Percentiles rank a stretch among this genome's conserved stretches.
These are phyloP conservation scores for Pyrenochaeta sp. DNA, from an alignment of 2,329 filamentous ascomycete genomes.

Conservation along the genomic window DNA sequence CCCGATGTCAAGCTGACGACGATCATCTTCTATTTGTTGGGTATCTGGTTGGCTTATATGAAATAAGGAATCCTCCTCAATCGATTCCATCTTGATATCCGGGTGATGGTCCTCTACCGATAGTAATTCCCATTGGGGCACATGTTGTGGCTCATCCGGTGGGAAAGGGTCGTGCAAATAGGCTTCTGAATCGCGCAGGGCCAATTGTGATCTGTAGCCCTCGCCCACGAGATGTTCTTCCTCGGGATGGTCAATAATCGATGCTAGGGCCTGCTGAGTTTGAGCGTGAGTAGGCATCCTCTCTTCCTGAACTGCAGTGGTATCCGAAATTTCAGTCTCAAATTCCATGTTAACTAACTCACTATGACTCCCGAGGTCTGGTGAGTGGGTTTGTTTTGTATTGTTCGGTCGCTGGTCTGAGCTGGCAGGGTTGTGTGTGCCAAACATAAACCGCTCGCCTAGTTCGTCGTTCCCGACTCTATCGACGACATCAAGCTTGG, in stretches of 20 bases:
- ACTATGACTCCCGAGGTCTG: constrained; percentile 11
- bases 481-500: neutral
- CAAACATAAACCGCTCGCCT: neutral
- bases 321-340: constrained; percentile 7
- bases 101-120: constrained; percentile 16
- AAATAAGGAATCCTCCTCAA: constrained; percentile 32
- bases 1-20: constrained; percentile 2
- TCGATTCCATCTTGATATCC: constrained; percentile 42
- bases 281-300: constrained; percentile 8
- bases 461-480: neutral
- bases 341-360: constrained; percentile 18
- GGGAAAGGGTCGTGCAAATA: constrained; percentile 13
- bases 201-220: constrained; percentile 10
- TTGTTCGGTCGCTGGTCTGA: neutral
- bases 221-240: constrained; percentile 2
- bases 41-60: constrained; percentile 11
- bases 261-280: constrained; percentile 9
- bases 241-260: neutral
- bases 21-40: constrained; percentile 7
- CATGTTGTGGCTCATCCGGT: constrained; percentile 4
- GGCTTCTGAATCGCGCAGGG: constrained; percentile 11
- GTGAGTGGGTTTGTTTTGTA: constrained; percentile 5
- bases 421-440: neutral
- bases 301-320: constrained; percentile 2
- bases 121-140: constrained; percentile 4